These are phyloP conservation scores for Dictyostelium capitatum DNA, from an alignment of 78 protist species.

Conservation along the genomic window DNA sequence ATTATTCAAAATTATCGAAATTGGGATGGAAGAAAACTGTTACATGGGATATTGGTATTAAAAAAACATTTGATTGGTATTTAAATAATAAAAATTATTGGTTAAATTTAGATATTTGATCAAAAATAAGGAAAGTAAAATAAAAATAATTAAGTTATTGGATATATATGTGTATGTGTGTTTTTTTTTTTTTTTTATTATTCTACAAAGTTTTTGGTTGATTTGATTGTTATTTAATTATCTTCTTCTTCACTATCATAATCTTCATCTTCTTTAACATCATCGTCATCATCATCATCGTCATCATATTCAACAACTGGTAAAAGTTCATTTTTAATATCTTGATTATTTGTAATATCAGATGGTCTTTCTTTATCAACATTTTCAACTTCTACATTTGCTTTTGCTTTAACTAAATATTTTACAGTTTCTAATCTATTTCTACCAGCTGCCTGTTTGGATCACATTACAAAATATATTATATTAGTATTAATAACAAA, in stretches of 20 bases:
- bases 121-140: background rate
- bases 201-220: background rate
- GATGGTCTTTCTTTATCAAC: slow-evolving; percentile 56
- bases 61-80: slow-evolving; percentile 75
- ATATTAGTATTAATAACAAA: background rate
- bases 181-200: background rate
- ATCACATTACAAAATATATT: no score
- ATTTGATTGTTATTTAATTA: slow-evolving; percentile 5
- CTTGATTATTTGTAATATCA: slow-evolving; percentile 42
- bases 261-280: slow-evolving; percentile 21
- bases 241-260: slow-evolving; percentile 63
- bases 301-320: slow-evolving; percentile 31
- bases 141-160: background rate
- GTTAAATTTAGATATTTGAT: background rate
- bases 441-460: slow-evolving; percentile 59
- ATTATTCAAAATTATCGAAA: slow-evolving; percentile 36
- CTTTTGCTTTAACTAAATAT: slow-evolving; percentile 26
- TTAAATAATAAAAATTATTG: slow-evolving; percentile 52
- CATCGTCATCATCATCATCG: slow-evolving; percentile 64
- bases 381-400: slow-evolving; percentile 33
- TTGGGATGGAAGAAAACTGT: slow-evolving; percentile 70
- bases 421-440: slow-evolving; percentile 44
- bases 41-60: slow-evolving; percentile 46
- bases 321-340: slow-evolving; percentile 41
- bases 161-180: background rate